Base-by-base conservation (phyloP, 1,284 basidiomycete species). In the Cystobasidium sp. region DNA sequence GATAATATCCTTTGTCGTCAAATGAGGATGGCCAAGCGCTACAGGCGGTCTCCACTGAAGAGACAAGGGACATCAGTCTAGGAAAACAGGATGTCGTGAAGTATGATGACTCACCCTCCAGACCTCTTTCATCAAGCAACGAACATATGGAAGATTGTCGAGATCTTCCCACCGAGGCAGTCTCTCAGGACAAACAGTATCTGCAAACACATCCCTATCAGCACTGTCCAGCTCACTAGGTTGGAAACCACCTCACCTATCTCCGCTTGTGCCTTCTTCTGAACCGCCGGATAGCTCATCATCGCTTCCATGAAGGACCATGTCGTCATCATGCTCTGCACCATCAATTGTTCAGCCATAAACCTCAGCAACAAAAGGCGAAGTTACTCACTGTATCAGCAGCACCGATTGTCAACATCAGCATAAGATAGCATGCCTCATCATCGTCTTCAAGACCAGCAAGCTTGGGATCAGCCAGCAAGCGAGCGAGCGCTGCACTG, bases 111-210 rank as follows among this genome's bases (percentile, higher is more conserved):
- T 74, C 78, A 79, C 82, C n/a, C 80, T 72, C 37, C 80, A 68
- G 2, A 80, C 77, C 76, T 84, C 84, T 66, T 80, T 81, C 20
- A 83, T 71, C n/a, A 82, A 75, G 10, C 81, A 81, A n/a, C 81
- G 78, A 14, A 84, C 69, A 75, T 83, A 84, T 0, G 83, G 82
- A 41, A 84, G 76, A 8, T 68, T 75, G 2, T 80, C 79, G 20
- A 79, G 63, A 62, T 84, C 83, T 37, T 80, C 79, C 56, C 82
- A 81, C 24, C 79, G 80, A 14, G 83, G 82, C 37, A 84, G 59
- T 41, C 82, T 78, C 37, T 81, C 79, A 49, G 63, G 44, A 4
- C 81, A 81, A 18, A 83, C 77, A 7, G 82, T 77, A 24, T 71
- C 59, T 61, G 24, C 24, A 3, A 37, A 37, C 14, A 5, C 14